phyloP scores from a whole-genome alignment of 129 eudicot genomes.

The Flaveria ramosissima region DNA sequence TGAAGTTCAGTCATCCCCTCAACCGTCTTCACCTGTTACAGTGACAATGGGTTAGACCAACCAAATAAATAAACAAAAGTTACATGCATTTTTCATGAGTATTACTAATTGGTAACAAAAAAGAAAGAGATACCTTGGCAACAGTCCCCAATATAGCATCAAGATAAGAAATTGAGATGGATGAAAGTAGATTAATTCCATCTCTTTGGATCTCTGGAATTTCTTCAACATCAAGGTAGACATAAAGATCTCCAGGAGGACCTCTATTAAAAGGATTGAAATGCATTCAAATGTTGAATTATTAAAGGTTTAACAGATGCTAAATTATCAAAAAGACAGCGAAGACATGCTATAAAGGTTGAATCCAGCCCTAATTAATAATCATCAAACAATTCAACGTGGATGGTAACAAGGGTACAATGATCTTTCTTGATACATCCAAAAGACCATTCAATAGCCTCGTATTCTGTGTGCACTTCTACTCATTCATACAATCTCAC shows the following conservation, averaged over 20 bases:
- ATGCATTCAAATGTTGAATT: neutral
- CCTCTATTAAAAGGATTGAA: slow-evolving; percentile 47
- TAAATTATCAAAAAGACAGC: neutral
- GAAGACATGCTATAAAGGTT: neutral
- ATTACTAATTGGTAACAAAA: neutral
- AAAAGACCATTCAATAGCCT: neutral
- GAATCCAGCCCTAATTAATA: neutral
- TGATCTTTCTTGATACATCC: neutral
- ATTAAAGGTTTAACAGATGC: neutral
- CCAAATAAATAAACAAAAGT: neutral
- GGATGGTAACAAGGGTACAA: neutral
- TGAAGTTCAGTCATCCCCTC: slow-evolving; percentile 83
- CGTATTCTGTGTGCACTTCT: neutral
- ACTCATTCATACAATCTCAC: neutral
- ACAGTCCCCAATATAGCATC: slow-evolving; percentile 93
- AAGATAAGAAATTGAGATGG: slow-evolving; percentile 71
- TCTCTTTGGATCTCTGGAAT: slow-evolving; percentile 96
- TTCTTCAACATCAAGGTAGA: slow-evolving; percentile 85
- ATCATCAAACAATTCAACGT: neutral
- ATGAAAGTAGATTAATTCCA: slow-evolving; percentile 80
- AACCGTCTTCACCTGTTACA: slow-evolving; percentile 86
- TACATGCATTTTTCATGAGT: slow-evolving; percentile 3
- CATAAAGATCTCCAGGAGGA: slow-evolving; percentile 94
- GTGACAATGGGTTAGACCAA: slow-evolving; percentile 11
- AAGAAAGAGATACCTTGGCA: slow-evolving; percentile 50